These are phyloP conservation scores for Aspergillus sp. DNA, from an alignment of 2,329 filamentous ascomycete species.

Conservation along the genomic window DNA sequence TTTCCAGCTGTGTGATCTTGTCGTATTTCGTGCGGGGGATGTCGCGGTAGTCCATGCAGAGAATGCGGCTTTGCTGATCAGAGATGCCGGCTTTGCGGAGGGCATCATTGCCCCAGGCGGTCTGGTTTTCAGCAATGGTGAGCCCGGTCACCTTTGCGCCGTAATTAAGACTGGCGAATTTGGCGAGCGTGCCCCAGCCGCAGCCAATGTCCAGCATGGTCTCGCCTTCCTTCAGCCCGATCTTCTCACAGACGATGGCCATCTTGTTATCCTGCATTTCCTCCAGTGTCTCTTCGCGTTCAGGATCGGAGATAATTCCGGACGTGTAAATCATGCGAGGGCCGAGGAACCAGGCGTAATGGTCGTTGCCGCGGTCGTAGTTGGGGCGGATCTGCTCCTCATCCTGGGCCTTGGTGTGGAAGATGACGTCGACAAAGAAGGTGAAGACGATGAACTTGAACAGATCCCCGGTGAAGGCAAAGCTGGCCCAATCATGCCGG, in stretches of 20 bases:
- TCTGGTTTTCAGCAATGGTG: slow-evolving; percentile 85
- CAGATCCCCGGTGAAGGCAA: slow-evolving; percentile 27
- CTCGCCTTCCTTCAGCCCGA: slow-evolving; percentile 72
- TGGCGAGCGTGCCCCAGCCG: slow-evolving; percentile 86
- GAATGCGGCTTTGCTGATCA: slow-evolving; percentile 77
- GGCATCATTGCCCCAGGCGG: slow-evolving; percentile 82
- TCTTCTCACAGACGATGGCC: slow-evolving; percentile 84
- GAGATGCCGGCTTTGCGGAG: slow-evolving; percentile 71
- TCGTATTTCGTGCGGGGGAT: slow-evolving; percentile 75
- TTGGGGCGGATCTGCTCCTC: slow-evolving; percentile 32
- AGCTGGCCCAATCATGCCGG: slow-evolving; percentile 33
- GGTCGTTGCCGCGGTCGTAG: slow-evolving; percentile 33
- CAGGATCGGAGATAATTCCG: slow-evolving; percentile 28
- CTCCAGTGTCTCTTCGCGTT: slow-evolving; percentile 30
- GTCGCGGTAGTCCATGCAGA: slow-evolving; percentile 92
- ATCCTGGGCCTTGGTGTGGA: slow-evolving; percentile 29
- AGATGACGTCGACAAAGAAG: slow-evolving; percentile 25
- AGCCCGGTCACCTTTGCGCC: slow-evolving; percentile 67
- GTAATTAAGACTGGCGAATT: slow-evolving; percentile 82
- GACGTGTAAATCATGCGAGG: slow-evolving; percentile 35
- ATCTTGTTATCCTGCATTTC: slow-evolving; percentile 78
- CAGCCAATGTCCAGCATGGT: slow-evolving; percentile 83
- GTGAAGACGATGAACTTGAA: slow-evolving; percentile 31
- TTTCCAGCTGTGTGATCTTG: slow-evolving; percentile 89
- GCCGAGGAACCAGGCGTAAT: slow-evolving; percentile 34